These are phyloP conservation scores for Fusarium neocosmosporiellum DNA, from an alignment of 2,329 filamentous ascomycete species.

Conservation along the genomic window DNA sequence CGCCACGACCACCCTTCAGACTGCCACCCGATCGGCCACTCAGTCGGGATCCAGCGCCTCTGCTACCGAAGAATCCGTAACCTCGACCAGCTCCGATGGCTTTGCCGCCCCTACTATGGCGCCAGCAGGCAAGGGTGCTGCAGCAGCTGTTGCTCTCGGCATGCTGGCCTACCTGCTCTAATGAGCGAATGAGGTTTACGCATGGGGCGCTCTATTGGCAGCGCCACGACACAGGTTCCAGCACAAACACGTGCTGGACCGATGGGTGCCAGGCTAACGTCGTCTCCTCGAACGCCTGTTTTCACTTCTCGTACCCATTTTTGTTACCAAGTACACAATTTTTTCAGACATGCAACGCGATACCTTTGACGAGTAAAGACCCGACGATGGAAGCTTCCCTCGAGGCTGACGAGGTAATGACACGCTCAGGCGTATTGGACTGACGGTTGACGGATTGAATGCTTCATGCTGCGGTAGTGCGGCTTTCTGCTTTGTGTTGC, in stretches of 20 bases:
- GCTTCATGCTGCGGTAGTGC: conserved; percentile 25
- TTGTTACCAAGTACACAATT: conserved; percentile 47
- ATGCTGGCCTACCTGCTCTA: conserved; percentile 65
- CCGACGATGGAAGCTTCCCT: conserved; percentile 32
- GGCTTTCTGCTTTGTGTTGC: conserved; percentile 11
- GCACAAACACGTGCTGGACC: conserved; percentile 28
- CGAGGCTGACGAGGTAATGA: conserved; percentile 34
- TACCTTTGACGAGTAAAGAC: conserved; percentile 44
- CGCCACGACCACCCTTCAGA: conserved; percentile 42
- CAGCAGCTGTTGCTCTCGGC: conserved; percentile 61
- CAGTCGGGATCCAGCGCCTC: conserved; percentile 26
- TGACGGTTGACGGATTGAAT: conserved; percentile 24
- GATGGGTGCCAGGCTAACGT: conserved; percentile 21
- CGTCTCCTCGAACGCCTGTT: conserved; percentile 19
- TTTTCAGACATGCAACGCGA: conserved; percentile 42
- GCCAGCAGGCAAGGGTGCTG: conserved; percentile 56
- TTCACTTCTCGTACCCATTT: conserved; percentile 50
- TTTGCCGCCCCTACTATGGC: conserved; percentile 57
- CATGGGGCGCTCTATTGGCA: conserved; percentile 25
- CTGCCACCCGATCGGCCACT: conserved; percentile 37
- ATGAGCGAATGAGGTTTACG: conserved; percentile 28
- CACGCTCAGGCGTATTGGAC: conserved; percentile 34
- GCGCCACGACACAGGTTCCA: conserved; percentile 33
- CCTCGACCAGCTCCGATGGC: conserved; percentile 48
- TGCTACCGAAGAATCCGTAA: conserved; percentile 43